Evolutionary conservation across 345 rosid genomes (phyloP), one percentile per base, ranked within the genome.

Genomic region (Moringa oleifera): DNA sequence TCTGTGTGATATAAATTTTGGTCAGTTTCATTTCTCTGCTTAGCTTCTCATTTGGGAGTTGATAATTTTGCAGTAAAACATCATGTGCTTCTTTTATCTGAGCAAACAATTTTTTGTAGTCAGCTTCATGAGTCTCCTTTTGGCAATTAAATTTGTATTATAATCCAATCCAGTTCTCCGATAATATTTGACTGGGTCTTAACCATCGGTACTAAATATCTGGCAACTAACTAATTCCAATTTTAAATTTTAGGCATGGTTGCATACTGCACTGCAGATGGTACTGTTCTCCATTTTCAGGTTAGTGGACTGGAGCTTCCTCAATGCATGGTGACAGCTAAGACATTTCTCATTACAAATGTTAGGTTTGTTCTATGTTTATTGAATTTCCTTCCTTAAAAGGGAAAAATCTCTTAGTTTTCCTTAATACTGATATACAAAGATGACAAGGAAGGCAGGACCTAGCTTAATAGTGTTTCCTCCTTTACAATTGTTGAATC

Each of bases 241-340:
- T 33, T 4, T 33, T 33, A 11, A 33, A 33, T 33, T 33, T 46
- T 76, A 88, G 97, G 98, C 62, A 72, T 86, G 80, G 97, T 81
- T 64, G 96, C 96, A 41, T 94, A 90, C 67, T 79, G 96, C 67
- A 59, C 88, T 66, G 89, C 84, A 62, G 95, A 90, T 78, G 99
- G 99, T 49, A 78, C 80, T 12, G 80, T 79, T 66, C 54, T 61
- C 66, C 78, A 65, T 66, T 88, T 88, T 73, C 84, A 85, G 94
- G 97, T 90, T 31, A 65, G 82, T 63, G 59, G n/a, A n/a, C n/a
- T n/a, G n/a, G 24, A 31, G 58, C 25, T 45, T 61, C 54, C 17
- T 41, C 12, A 4, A 41, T 41, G 13, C 16, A 11, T 28, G 8
- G 3, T 41, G 47, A 7, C 47, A 4, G 12, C 17, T 15, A 15